Conservation (phyloP, 1,284 basidiomycete genomes). For the Rhodofomes roseus region DNA sequence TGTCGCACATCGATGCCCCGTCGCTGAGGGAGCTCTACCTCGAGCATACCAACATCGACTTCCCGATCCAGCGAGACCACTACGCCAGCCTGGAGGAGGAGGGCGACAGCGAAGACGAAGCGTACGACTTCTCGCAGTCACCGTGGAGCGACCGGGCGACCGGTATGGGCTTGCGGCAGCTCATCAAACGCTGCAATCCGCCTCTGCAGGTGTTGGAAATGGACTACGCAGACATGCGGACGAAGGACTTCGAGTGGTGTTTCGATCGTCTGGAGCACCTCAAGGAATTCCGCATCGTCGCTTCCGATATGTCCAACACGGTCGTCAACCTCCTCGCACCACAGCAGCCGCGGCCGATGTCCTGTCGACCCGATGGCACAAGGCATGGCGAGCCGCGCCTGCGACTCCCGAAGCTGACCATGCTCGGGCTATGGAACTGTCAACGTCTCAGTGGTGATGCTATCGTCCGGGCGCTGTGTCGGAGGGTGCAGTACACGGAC, state of each 20-base stretch:
- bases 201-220: slow-evolving; percentile 63
- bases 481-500: slow-evolving; percentile 50
- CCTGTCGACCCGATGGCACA: slow-evolving; percentile 9
- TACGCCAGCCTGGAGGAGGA: slow-evolving; percentile 33
- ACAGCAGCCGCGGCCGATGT: slow-evolving; percentile 15
- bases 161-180: slow-evolving; percentile 69
- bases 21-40: slow-evolving; percentile 55
- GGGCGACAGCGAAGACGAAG: slow-evolving; percentile 72
- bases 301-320: slow-evolving; percentile 73
- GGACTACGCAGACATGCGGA: slow-evolving; percentile 77
- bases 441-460: slow-evolving; percentile 57
- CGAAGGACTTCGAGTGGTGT: slow-evolving; percentile 68
- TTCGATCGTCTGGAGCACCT: slow-evolving; percentile 52
- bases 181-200: slow-evolving; percentile 54
- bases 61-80: slow-evolving; percentile 32
- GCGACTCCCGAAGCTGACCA: slow-evolving; percentile 49
- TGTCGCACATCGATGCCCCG: slow-evolving; percentile 58
- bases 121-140: slow-evolving; percentile 66
- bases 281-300: slow-evolving; percentile 65
- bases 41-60: slow-evolving; percentile 62
- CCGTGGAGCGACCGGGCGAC: slow-evolving; percentile 72
- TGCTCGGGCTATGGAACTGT: slow-evolving; percentile 55
- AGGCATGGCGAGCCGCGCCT: slow-evolving; percentile 25
- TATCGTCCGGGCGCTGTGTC: slow-evolving; percentile 46
- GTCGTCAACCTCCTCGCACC: slow-evolving; percentile 58